phyloP scores from a whole-genome alignment of 345 rosid species.

The Camelina sativa region DNA sequence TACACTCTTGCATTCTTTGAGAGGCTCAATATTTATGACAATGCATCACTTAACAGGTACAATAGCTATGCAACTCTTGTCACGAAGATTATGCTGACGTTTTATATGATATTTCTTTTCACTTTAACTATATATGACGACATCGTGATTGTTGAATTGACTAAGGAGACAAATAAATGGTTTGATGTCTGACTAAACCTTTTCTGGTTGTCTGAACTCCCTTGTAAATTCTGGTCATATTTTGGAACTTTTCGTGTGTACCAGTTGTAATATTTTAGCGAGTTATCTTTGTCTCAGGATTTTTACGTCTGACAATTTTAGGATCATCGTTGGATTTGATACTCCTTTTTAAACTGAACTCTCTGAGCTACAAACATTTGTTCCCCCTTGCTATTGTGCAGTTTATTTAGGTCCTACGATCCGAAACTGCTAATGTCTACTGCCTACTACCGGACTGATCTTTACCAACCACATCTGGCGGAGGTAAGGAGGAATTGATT shows the following conservation, averaged over 20 bases:
- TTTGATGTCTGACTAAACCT: constrained; percentile 4
- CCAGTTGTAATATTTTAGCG: background rate
- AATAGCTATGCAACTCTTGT: constrained; percentile 18
- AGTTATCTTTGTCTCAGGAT: constrained; percentile 3
- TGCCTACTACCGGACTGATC: constrained; percentile 82
- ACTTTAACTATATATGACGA: background rate
- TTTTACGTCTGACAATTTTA: background rate
- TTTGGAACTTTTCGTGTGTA: constrained; percentile 4
- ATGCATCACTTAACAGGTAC: constrained; percentile 93
- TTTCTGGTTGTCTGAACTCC: constrained; percentile 6
- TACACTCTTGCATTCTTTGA: constrained; percentile 95
- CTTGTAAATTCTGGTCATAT: background rate
- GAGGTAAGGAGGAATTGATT: constrained; percentile 53
- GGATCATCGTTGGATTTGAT: constrained; percentile 8
- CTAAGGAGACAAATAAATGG: background rate
- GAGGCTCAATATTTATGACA: constrained; percentile 84
- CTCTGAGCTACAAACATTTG: constrained; percentile 19
- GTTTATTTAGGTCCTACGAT: constrained; percentile 83
- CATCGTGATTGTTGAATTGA: constrained; percentile 13
- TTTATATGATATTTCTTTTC: background rate
- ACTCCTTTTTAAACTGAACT: constrained; percentile 15
- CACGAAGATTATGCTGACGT: constrained; percentile 16
- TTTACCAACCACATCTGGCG: constrained; percentile 60
- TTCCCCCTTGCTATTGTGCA: constrained; percentile 49
- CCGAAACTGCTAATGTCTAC: constrained; percentile 82